Percentiles rank a stretch among this genome's conserved stretches.
Evolutionary conservation across 139 green algal genomes (phyloP).

Genomic region (Tetradesmus lagerheimii): DNA sequence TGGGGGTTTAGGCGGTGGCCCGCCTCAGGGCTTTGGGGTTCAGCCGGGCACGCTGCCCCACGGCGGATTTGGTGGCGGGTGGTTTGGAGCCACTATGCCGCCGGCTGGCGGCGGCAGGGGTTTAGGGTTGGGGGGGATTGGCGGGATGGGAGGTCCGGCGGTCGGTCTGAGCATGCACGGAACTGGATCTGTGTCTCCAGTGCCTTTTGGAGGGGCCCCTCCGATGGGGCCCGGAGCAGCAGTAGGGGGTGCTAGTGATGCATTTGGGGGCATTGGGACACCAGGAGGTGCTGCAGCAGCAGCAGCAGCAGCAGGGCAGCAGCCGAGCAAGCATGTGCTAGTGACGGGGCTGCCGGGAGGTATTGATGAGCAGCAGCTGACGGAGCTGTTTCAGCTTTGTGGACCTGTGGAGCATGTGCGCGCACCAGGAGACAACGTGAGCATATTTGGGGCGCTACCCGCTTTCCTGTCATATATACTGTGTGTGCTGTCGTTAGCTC

Average conservation of each 20-base stretch:
- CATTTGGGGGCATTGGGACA: background rate
- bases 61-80: background rate
- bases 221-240: no score
- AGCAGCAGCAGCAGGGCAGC: background rate
- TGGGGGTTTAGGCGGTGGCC: background rate
- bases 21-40: background rate
- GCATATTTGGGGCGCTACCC: no score
- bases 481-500: background rate
- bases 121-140: background rate
- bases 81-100: background rate
- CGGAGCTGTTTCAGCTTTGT: conserved; percentile 29
- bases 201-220: background rate
- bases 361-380: conserved; percentile 10
- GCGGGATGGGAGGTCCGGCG: background rate
- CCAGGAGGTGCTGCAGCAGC: background rate
- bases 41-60: conserved; percentile 12
- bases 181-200: background rate
- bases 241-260: background rate
- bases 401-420: background rate
- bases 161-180: background rate
- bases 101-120: background rate
- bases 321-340: background rate
- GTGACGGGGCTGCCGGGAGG: conserved; percentile 16
- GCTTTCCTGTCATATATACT: no score
- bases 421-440: conserved; percentile 14